These are phyloP conservation scores for sunflower (Helianthus annuus) DNA, from an alignment of 129 eudicot genomes.

Conservation along the genomic window HanXRQr2.0-SUNRISE NC_035438.2:22419345-22419844, in stretches of 20 bases:
- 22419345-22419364: too few species aligned
- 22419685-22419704: constrained; percentile 40
- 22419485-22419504: too few species aligned
- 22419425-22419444: too few species aligned
- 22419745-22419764: constrained; percentile 43
- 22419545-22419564: too few species aligned
- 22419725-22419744: constrained; percentile 53
- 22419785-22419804: constrained; percentile 37
- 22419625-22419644: neutral
- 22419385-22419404: too few species aligned
- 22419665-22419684: constrained; percentile 21
- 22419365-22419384: too few species aligned
- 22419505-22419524: too few species aligned
- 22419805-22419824: constrained; percentile 19
- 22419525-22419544: too few species aligned
- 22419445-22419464: too few species aligned
- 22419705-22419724: constrained; percentile 61
- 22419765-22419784: constrained; percentile 31
- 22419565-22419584: too few species aligned
- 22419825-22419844: constrained; percentile 15
- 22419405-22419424: too few species aligned
- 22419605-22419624: neutral
- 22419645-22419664: constrained; percentile 25
- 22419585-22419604: neutral
- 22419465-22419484: too few species aligned